Base-by-base conservation (phyloP, 345 rosid species). In the Salix koriyanagi region DNA sequence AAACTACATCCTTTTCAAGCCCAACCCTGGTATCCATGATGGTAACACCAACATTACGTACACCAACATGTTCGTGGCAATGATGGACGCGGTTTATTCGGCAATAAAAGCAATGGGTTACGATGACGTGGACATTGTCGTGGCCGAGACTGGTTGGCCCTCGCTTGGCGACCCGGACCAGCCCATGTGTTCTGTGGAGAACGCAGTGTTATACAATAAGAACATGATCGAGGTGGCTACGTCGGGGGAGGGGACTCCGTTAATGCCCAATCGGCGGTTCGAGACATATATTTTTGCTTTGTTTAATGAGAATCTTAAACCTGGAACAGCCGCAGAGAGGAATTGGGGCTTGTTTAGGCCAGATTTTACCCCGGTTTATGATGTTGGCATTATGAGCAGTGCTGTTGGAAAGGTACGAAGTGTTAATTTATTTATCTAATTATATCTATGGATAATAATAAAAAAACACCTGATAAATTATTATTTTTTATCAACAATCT, bases 131-230 rank as follows among this genome's bases (percentile, higher is more conserved):
- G 83, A 79, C 28, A 88, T 92, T 25, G 87, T 87, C 2, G 82
- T 93, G 3, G 94, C 89, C 0, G 98, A 94, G 79, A 89, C 98
- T 0, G 98, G 98, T 16, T 94, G 98, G 98, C 95, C 98, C 0
- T 87, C 97, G 0, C 85, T 76, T 0, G 92, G 97, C 2, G 97
- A 89, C 39, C 70, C 88, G 0, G 48, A 74, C 13, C 83, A 84
- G 62, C 80, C 89, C 15, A 83, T 82, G 66, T 83, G 93, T 73
- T 85, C 85, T 0, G 69, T 77, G 0, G 90, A 84, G 25, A 91
- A 90, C 37, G 97, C 97, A 0, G 76, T 77, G n/a, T 75, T 89
- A 7, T 94, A 84, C 71, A 94, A 92, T 60, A 83, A 88, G 62
- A 81, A 88, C 71, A 37, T 92, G 75, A 76, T 88, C 11, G 76